phyloP scores from a whole-genome alignment of 2,329 filamentous ascomycete genomes.

The Fusarium kyushuense region DNA sequence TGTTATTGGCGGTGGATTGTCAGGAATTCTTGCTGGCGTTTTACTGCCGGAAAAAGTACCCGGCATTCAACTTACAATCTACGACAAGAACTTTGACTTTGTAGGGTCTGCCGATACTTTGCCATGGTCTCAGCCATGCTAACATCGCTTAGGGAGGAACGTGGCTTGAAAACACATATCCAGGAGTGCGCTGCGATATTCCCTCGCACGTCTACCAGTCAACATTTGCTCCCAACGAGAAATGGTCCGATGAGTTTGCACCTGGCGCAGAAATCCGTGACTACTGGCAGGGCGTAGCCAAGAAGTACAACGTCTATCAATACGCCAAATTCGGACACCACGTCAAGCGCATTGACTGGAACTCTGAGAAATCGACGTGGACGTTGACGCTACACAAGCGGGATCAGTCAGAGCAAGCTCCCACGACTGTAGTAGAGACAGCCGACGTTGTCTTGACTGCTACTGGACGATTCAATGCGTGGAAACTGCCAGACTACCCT shows the following conservation, averaged over 20 bases:
- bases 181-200: slow-evolving; percentile 73
- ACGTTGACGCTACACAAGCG: slow-evolving; percentile 50
- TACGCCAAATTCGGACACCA: slow-evolving; percentile 45
- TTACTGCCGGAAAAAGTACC: not conserved
- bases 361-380: slow-evolving; percentile 50
- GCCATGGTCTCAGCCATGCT: accelerated
- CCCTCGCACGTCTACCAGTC: slow-evolving; percentile 76
- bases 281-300: slow-evolving; percentile 72
- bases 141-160: slow-evolving; percentile 34
- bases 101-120: not conserved
- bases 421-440: not conserved
- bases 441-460: slow-evolving; percentile 71
- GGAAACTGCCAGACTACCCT: slow-evolving; percentile 64
- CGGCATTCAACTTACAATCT: not conserved
- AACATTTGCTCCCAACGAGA: slow-evolving; percentile 72
- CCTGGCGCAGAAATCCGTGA: slow-evolving; percentile 72
- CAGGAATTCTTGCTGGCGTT: not conserved
- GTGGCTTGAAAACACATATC: slow-evolving; percentile 68
- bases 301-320: slow-evolving; percentile 72
- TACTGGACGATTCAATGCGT: slow-evolving; percentile 71
- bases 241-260: slow-evolving; percentile 76
- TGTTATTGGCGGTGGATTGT: not conserved
- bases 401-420: not conserved
- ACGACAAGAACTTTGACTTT: slow-evolving; percentile 2
- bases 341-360: not conserved